These are phyloP conservation scores for Trypanosoma melophagium DNA, from an alignment of 208 protist genomes.

Conservation along the genomic window DNA sequence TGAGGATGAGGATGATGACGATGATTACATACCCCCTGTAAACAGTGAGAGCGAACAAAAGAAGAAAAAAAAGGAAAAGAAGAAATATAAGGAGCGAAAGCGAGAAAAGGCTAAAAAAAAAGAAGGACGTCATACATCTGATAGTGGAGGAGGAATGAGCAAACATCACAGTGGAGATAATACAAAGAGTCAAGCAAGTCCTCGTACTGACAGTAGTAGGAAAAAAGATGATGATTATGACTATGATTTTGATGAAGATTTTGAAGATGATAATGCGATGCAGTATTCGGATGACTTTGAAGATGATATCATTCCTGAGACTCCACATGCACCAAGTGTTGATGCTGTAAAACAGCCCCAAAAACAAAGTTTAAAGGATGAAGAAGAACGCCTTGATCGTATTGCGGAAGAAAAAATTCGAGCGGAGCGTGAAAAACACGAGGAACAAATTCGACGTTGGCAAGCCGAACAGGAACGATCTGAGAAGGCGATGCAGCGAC, in stretches of 20 bases:
- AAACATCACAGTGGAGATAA: not conserved
- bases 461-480: slow-evolving; percentile 38
- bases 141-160: slow-evolving; percentile 1
- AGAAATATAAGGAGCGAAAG: slow-evolving; percentile 31
- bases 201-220: slow-evolving; percentile 25
- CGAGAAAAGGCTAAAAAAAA: slow-evolving; percentile 24
- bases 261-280: slow-evolving; percentile 24
- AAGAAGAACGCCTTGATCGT: slow-evolving; percentile 32
- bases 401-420: slow-evolving; percentile 38
- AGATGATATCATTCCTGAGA: slow-evolving; percentile 48
- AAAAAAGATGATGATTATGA: not conserved
- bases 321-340: slow-evolving; percentile 15
- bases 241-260: slow-evolving; percentile 27
- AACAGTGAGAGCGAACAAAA: slow-evolving; percentile 25
- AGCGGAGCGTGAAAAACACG: slow-evolving; percentile 36
- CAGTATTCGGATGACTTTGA: slow-evolving; percentile 77
- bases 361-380: slow-evolving; percentile 30
- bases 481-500: slow-evolving; percentile 15
- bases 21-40: slow-evolving; percentile 45
- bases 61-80: slow-evolving; percentile 23
- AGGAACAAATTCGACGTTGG: slow-evolving; percentile 37
- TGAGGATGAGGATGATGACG: slow-evolving; percentile 38
- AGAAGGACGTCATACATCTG: not conserved
- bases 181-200: not conserved
- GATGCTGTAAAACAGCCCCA: slow-evolving; percentile 23